Evolutionary conservation across 768 basidiomycete genomes (phyloP), one percentile per base, ranked within the genome.

Genomic region (Chalciporus piperatus): DNA sequence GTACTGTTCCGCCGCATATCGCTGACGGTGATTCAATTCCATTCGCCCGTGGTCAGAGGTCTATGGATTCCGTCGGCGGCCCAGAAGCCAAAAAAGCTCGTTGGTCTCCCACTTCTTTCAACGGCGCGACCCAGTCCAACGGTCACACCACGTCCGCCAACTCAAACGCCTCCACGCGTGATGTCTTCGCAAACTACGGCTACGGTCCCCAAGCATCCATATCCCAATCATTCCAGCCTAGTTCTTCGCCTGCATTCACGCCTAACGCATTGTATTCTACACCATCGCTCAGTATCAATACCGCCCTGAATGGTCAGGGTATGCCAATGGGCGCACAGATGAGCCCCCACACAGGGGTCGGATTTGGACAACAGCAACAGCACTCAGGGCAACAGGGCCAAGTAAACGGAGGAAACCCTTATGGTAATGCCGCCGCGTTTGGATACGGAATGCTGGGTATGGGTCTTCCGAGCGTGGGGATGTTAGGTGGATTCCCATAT

Each of bases 51-150:
- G 30, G 27, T 11, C 71, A 93, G 91, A 85, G 91, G 72, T 85
- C 91, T 47, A 91, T 92, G 82, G 92, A 92, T 71, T 67, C 85
- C 67, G 78, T 83, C 59, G 85, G 83, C 62, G 89, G 87, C 62
- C 88, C 87, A 58, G 89, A 90, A 71, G 78, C 85, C 49, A 93
- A 93, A 81, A 93, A 93, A 72, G 85, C 91, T 51, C 87, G 91
- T 59, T 92, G 90, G 90, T 90, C 88, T 25, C 87, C 89, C 47
- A 84, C 79, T 45, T 82, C 76, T 22, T 72, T 74, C 59, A 67
- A 63, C 27, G 64, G 67, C 47, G 60, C 67, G 27, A 67, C 66
- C 52, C 64, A 68, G 41, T 56, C 65, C 19, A 71, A 69, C 50
- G 73, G 73, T 48, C 76, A 65, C 48, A 56, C 70, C 48, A 49